A percentile compares a stretch with the other conserved stretches of the same genome.
These are phyloP conservation scores for Hypoxylon sp. DNA, from an alignment of 2,329 filamentous ascomycete species.

Conservation along the genomic window DNA sequence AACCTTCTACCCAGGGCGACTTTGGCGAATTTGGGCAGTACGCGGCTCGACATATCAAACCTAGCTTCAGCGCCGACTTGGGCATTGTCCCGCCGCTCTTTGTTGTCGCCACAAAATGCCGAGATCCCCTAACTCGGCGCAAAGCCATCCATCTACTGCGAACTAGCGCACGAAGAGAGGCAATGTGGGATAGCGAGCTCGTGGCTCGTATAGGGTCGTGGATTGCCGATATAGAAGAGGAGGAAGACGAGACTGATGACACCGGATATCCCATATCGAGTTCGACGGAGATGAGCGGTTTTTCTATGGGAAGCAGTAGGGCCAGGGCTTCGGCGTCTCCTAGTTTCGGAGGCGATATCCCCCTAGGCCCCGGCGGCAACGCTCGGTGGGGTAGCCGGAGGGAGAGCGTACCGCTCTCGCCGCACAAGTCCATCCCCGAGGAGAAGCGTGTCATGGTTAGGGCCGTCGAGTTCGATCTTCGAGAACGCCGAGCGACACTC, in stretches of 20 bases:
- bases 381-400: slow-evolving; percentile 51
- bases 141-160: slow-evolving; percentile 68
- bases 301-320: slow-evolving; percentile 37
- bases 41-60: slow-evolving; percentile 61
- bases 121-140: slow-evolving; percentile 62
- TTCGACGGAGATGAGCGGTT: slow-evolving; percentile 40
- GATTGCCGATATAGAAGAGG: slow-evolving; percentile 64
- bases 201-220: slow-evolving; percentile 63
- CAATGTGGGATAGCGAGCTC: slow-evolving; percentile 73
- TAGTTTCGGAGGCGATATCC: slow-evolving; percentile 47
- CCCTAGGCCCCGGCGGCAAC: slow-evolving; percentile 55
- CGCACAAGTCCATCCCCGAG: slow-evolving; percentile 53
- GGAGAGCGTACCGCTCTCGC: slow-evolving; percentile 34
- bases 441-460: slow-evolving; percentile 64
- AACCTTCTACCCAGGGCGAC: slow-evolving; percentile 47
- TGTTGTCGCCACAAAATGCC: slow-evolving; percentile 71
- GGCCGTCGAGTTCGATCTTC: slow-evolving; percentile 64
- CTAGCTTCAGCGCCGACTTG: slow-evolving; percentile 69
- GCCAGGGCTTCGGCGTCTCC: slow-evolving; percentile 42
- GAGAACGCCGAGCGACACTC: slow-evolving; percentile 57
- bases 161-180: slow-evolving; percentile 68
- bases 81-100: slow-evolving; percentile 72
- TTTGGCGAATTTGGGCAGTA: slow-evolving; percentile 56
- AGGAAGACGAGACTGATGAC: slow-evolving; percentile 46
- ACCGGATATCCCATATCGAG: slow-evolving; percentile 41